These are phyloP conservation scores for Mycena pura DNA, from an alignment of 768 basidiomycete species.

Conservation along the genomic window DNA sequence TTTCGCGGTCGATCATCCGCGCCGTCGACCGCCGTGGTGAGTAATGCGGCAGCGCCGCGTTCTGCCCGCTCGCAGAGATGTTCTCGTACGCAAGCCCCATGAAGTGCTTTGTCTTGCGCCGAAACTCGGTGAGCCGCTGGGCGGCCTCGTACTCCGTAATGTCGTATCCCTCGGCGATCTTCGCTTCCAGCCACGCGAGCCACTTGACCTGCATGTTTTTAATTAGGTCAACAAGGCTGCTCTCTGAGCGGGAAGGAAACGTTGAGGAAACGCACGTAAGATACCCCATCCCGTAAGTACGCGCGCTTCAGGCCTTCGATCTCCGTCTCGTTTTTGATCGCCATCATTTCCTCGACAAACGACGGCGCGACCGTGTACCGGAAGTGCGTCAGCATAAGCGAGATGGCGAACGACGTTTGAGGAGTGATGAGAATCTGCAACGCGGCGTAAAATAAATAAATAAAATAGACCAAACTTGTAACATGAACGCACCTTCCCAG, in stretches of 20 bases:
- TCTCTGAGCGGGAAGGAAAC: neutral
- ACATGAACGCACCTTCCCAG: constrained; percentile 72
- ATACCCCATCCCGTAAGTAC: constrained; percentile 89
- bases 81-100: constrained; percentile 90
- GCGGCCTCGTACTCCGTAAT: constrained; percentile 95
- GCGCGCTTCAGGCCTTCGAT: constrained; percentile 83
- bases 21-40: constrained; percentile 73
- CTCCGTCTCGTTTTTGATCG: constrained; percentile 89
- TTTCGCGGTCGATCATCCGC: constrained; percentile 74
- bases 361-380: constrained; percentile 79
- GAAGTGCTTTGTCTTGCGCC: constrained; percentile 73
- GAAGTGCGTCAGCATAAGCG: constrained; percentile 83
- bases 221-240: constrained; percentile 22
- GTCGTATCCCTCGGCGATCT: constrained; percentile 75
- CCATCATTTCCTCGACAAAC: constrained; percentile 77
- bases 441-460: neutral
- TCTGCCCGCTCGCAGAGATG: constrained; percentile 88
- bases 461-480: too few relatives aligned
- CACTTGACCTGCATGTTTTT: constrained; percentile 81
- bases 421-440: constrained; percentile 69
- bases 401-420: constrained; percentile 82
- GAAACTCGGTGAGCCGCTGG: constrained; percentile 79
- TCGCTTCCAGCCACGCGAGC: constrained; percentile 90
- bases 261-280: constrained; percentile 62
- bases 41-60: constrained; percentile 96